phyloP scores from a whole-genome alignment of 1,284 basidiomycete genomes.

The Vanrija pseudolonga region DNA sequence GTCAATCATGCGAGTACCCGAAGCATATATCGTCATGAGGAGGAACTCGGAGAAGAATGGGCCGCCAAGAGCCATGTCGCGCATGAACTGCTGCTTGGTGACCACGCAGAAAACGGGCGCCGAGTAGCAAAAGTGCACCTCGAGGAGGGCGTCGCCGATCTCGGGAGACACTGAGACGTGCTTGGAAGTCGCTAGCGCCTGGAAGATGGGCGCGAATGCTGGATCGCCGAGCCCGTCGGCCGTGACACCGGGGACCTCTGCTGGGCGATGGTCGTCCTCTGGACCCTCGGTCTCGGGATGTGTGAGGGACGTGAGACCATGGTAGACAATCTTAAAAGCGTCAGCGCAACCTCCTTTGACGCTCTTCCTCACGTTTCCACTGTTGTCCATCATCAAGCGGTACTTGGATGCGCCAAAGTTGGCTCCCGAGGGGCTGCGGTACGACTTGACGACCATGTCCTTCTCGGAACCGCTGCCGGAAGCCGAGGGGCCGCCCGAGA shows the following conservation, averaged over 20 bases:
- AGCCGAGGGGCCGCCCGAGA: neutral
- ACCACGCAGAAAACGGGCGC: slow-evolving; percentile 3
- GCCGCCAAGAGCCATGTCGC: slow-evolving; percentile 17
- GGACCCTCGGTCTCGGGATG: neutral
- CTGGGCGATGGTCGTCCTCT: neutral
- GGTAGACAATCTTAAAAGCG: slow-evolving; percentile 7
- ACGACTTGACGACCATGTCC: neutral
- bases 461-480: neutral
- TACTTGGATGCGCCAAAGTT: slow-evolving; percentile 8
- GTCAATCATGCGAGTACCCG: slow-evolving; percentile 11
- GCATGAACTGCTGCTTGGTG: slow-evolving; percentile 7
- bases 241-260: neutral
- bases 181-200: slow-evolving; percentile 11
- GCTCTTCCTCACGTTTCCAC: slow-evolving; percentile 1
- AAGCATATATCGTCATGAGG: slow-evolving; percentile 11
- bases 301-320: slow-evolving; percentile 4
- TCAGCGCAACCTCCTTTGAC: neutral
- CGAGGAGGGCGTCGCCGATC: slow-evolving; percentile 14
- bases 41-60: slow-evolving; percentile 17
- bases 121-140: slow-evolving; percentile 10
- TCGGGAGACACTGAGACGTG: slow-evolving; percentile 18
- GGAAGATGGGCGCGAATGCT: slow-evolving; percentile 12
- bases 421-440: neutral
- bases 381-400: slow-evolving; percentile 9
- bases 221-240: slow-evolving; percentile 1